Base-by-base conservation (phyloP, 331 rosid species). In the Malus hybrid region DNA sequence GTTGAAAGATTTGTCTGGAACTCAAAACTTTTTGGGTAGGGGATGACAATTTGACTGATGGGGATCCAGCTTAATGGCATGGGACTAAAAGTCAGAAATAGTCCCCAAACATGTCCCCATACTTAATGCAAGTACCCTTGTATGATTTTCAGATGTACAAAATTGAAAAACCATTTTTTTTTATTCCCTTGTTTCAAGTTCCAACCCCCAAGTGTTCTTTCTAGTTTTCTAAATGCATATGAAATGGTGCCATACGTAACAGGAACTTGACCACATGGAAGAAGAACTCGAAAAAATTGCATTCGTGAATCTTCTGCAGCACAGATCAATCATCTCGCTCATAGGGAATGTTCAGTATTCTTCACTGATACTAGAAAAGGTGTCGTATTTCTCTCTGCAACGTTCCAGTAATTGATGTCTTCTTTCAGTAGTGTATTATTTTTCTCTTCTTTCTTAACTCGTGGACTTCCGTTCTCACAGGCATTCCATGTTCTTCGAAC, bases 231-330 rank as follows among this genome's bases (percentile, higher is more conserved):
- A 33, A 53, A 30, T 52, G 19, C 50, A 10, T 11, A 53, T 6
- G 11, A 53, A 19, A 14, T 30, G 65, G 66, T 62, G 71, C 7
- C 52, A 28, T 28, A 39, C 46, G 80, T 81, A 62, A 66, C 87
- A 92, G 96, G 96, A 92, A 83, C 97, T 89, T 57, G 97, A 92
- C 81, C 76, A 81, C 71, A 91, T 89, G 74, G 89, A 88, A 75
- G 93, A 88, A 80, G 93, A 92, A 71, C 89, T 92, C 29, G 93
- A 92, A 82, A 89, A 92, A 82, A 88, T 92, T 79, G 95, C 97
- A 34, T 82, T 79, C 16, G 97, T 92, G 32, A 85, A 92, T 76
- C 97, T 89, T 75, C 88, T 92, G 58, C 93, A 89, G 82, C 88
- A 77, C 39, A 89, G 93, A 85, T 92, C 97, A 64, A 92, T 92